These are phyloP conservation scores for Cordia subcordata DNA, from an alignment of 257 asterid species.

Conservation along the genomic window DNA sequence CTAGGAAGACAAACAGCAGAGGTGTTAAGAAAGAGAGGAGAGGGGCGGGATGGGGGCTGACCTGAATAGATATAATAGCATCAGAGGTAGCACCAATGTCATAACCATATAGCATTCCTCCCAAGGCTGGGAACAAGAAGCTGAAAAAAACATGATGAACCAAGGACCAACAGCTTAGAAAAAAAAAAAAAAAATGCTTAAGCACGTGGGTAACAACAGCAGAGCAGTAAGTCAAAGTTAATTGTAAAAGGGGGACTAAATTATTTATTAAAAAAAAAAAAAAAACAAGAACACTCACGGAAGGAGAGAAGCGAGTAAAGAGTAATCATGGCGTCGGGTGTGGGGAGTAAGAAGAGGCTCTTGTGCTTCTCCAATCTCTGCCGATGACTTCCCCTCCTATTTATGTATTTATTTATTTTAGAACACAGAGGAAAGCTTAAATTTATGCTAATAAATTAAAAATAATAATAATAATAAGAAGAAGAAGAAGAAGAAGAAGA, in stretches of 20 bases:
- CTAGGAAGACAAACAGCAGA: neutral
- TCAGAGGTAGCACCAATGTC: conserved; percentile 97
- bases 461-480: no score
- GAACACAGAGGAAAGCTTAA: no score
- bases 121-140: conserved; percentile 91
- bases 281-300: conserved; percentile 49
- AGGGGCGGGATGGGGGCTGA: conserved; percentile 9
- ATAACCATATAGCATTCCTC: conserved; percentile 94
- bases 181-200: neutral
- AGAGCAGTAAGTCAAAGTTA: no score
- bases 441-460: no score
- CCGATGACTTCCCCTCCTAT: conserved; percentile 37
- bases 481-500: no score
- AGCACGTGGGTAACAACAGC: neutral
- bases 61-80: conserved; percentile 88
- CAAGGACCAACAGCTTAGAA: no score
- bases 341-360: conserved; percentile 48
- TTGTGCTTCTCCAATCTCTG: conserved; percentile 31
- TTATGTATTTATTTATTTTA: no score
- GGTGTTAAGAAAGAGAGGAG: neutral
- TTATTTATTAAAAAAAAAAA: no score
- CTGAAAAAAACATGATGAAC: conserved; percentile 45
- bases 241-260: no score
- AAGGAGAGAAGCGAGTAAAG: conserved; percentile 56
- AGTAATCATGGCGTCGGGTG: conserved; percentile 43